Evolutionary conservation across 1,284 basidiomycete genomes (phyloP).

Genomic region (Violaceomyces palustris): DNA sequence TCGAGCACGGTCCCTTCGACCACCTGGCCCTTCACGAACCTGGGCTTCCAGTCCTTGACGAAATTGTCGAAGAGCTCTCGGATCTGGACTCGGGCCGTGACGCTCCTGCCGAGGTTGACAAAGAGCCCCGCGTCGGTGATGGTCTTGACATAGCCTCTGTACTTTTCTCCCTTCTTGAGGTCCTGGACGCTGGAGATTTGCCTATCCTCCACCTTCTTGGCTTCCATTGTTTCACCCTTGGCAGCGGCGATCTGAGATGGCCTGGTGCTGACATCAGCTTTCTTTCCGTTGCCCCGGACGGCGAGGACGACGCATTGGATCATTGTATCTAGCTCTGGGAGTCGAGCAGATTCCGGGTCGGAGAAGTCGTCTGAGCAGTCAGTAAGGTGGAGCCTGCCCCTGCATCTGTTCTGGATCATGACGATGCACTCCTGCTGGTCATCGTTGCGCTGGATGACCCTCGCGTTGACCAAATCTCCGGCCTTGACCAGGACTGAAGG

Average conservation of each 20-base stretch:
- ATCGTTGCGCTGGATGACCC: conserved; percentile 17
- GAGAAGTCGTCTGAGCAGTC: conserved; percentile 74
- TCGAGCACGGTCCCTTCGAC: conserved; percentile 77
- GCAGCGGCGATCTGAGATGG: conserved; percentile 9
- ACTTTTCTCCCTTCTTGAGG: conserved; percentile 66
- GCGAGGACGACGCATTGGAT: conserved; percentile 71
- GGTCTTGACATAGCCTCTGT: conserved; percentile 80
- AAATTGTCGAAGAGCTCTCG: conserved; percentile 68
- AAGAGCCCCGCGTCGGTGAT: conserved; percentile 79
- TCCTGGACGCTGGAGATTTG: conserved; percentile 47
- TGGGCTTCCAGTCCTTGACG: conserved; percentile 91
- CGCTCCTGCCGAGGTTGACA: conserved; percentile 71
- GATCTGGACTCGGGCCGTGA: conserved; percentile 89
- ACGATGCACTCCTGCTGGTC: conserved; percentile 32
- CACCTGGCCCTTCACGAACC: conserved; percentile 74
- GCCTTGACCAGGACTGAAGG: conserved; percentile 10
- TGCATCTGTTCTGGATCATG: conserved; percentile 17
- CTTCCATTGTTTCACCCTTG: neutral
- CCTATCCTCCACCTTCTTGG: conserved; percentile 55
- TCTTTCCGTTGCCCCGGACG: conserved; percentile 55
- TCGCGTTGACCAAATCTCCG: conserved; percentile 20
- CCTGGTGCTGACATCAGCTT: conserved; percentile 15
- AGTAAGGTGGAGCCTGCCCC: conserved; percentile 55
- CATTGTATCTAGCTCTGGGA: conserved; percentile 65
- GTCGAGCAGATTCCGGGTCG: conserved; percentile 56